These are phyloP conservation scores for Lachancea quebecensis DNA, from an alignment of 805 yeast species.

Conservation along the genomic window DNA sequence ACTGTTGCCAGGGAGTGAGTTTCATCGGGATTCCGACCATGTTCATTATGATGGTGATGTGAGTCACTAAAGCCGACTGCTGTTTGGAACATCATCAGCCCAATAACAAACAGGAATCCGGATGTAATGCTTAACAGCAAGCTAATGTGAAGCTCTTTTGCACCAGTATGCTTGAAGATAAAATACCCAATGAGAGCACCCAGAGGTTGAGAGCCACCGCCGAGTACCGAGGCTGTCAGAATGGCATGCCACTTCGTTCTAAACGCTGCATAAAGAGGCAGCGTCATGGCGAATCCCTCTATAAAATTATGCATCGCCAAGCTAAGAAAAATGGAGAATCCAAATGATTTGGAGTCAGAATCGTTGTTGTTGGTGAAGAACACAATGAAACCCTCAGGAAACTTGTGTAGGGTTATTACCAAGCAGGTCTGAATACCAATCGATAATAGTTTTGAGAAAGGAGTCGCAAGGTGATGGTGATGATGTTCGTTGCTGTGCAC, in stretches of 20 bases:
- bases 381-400: constrained; percentile 92
- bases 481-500: constrained; percentile 38
- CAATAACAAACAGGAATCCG: constrained; percentile 78
- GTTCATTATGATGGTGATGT: constrained; percentile 36
- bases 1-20: constrained; percentile 30
- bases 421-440: constrained; percentile 87
- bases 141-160: constrained; percentile 30
- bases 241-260: constrained; percentile 57
- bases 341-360: constrained; percentile 41
- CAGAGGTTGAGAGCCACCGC: constrained; percentile 80
- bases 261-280: constrained; percentile 79
- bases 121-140: constrained; percentile 63
- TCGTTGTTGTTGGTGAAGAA: constrained; percentile 60
- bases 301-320: constrained; percentile 84
- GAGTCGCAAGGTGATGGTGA: constrained; percentile 75
- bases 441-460: constrained; percentile 68
- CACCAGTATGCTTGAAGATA: constrained; percentile 36
- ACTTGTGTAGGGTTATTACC: constrained; percentile 81
- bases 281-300: constrained; percentile 91
- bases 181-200: constrained; percentile 74
- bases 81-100: constrained; percentile 79
- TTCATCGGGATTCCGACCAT: constrained; percentile 19
- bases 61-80: constrained; percentile 75
- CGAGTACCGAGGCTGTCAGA: constrained; percentile 56
- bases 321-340: constrained; percentile 75